Conservation (phyloP, 306 rosid genomes). For the Sophora flavescens region DNA sequence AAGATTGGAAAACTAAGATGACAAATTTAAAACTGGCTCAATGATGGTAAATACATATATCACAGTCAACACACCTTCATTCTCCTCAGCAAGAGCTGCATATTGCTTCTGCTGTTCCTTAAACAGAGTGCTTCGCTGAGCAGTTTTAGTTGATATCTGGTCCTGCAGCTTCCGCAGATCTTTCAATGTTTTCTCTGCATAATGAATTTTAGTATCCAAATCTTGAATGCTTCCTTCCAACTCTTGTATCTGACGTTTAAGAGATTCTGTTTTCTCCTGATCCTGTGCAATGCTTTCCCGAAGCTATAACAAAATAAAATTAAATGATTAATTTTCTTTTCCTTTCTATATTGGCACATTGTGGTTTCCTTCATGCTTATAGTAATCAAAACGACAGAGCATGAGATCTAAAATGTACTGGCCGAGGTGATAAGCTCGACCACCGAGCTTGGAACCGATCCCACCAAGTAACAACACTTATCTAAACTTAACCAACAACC, state of each 20-base stretch:
- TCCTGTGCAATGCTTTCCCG: slow-evolving; percentile 89
- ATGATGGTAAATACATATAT: slow-evolving; percentile 33
- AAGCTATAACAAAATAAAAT: slow-evolving; percentile 61
- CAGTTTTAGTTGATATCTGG: slow-evolving; percentile 70
- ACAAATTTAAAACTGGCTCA: slow-evolving; percentile 23
- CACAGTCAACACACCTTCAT: slow-evolving; percentile 66
- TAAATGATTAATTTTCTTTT: slow-evolving; percentile 37
- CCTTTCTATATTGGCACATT: slow-evolving; percentile 16
- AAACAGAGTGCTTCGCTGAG: slow-evolving; percentile 72
- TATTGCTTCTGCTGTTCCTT: slow-evolving; percentile 73
- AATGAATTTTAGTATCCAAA: slow-evolving; percentile 65
- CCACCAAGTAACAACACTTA: no score
- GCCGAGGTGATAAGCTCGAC: no score
- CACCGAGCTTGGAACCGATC: no score
- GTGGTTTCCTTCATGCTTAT: slow-evolving; percentile 7
- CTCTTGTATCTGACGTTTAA: slow-evolving; percentile 68
- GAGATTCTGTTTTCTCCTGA: slow-evolving; percentile 75
- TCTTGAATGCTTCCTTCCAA: slow-evolving; percentile 72
- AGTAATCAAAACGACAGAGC: background rate
- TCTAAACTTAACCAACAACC: no score
- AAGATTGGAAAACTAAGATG: slow-evolving; percentile 7
- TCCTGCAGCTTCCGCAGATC: slow-evolving; percentile 67
- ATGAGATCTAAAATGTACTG: background rate
- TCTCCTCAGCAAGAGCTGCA: slow-evolving; percentile 75
- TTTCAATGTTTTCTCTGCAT: slow-evolving; percentile 59